These are phyloP conservation scores for Trichophyton simii DNA, from an alignment of 2,329 filamentous ascomycete genomes.

Conservation along the genomic window DNA sequence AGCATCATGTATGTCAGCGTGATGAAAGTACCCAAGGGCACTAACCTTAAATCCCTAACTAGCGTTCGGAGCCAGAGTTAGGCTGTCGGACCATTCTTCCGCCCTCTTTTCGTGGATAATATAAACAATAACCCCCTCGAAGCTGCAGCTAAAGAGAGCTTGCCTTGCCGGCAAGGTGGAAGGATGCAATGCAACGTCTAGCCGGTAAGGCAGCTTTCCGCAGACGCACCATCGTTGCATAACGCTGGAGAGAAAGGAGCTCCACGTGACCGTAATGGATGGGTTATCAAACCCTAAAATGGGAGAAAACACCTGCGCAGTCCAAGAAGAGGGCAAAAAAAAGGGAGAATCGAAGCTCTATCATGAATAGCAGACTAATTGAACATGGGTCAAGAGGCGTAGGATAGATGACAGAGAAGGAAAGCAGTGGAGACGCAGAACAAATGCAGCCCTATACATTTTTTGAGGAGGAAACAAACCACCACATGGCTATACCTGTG, in stretches of 20 bases:
- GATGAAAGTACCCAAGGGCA: neutral
- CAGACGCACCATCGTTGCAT: too few relatives aligned
- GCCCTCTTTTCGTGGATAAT: too few relatives aligned
- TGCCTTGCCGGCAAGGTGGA: too few relatives aligned
- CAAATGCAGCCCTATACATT: constrained; percentile 1
- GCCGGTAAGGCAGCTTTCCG: too few relatives aligned
- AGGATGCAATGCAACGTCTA: too few relatives aligned
- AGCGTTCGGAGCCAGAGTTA: neutral
- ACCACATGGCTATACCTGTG: neutral
- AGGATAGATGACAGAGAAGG: neutral
- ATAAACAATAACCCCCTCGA: too few relatives aligned
- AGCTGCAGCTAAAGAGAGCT: too few relatives aligned
- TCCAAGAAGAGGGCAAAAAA: neutral
- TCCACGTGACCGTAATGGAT: neutral
- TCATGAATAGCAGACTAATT: neutral
- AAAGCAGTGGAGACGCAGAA: neutral
- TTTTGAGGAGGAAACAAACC: neutral
- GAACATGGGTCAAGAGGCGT: neutral
- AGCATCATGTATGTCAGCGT: too few relatives aligned
- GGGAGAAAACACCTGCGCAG: too few relatives aligned
- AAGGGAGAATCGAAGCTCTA: neutral
- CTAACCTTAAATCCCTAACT: neutral
- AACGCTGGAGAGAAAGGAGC: too few relatives aligned
- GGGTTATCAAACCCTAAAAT: neutral
- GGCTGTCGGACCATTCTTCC: neutral